Evolutionary conservation across 495 filamentous ascomycete genomes (phyloP).

Genomic region (Pyrenula massariospora): DNA sequence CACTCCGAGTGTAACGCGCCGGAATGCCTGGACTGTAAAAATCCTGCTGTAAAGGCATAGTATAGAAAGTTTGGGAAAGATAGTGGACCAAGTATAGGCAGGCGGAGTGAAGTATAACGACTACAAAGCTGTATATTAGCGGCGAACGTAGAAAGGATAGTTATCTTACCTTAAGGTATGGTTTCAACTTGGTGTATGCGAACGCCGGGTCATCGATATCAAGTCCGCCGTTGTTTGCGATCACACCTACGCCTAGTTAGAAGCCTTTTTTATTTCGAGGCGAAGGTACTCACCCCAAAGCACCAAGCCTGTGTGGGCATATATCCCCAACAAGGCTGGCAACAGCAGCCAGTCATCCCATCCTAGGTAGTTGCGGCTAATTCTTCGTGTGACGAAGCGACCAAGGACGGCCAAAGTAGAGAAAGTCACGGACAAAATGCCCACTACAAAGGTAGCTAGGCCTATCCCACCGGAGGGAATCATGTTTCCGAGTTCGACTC

Average conservation of each 20-base stretch:
- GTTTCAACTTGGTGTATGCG: no score
- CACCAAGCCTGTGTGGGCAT: neutral
- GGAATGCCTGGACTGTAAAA: neutral
- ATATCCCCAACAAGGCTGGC: neutral
- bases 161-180: no score
- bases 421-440: neutral
- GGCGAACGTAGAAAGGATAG: no score
- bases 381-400: neutral
- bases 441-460: neutral
- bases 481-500: no score
- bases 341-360: neutral
- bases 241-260: no score
- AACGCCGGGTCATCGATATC: no score
- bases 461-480: no score
- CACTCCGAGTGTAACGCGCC: neutral
- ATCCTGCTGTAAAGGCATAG: neutral
- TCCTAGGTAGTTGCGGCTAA: neutral
- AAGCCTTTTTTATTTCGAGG: no score
- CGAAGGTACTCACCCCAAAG: neutral
- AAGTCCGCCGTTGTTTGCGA: no score
- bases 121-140: no score
- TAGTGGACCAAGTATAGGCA: neutral
- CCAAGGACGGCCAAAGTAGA: neutral
- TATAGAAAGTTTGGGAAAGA: neutral
- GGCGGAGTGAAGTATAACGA: neutral